phyloP scores from a whole-genome alignment of 495 filamentous ascomycete genomes.

The Neurospora pannonica region DNA sequence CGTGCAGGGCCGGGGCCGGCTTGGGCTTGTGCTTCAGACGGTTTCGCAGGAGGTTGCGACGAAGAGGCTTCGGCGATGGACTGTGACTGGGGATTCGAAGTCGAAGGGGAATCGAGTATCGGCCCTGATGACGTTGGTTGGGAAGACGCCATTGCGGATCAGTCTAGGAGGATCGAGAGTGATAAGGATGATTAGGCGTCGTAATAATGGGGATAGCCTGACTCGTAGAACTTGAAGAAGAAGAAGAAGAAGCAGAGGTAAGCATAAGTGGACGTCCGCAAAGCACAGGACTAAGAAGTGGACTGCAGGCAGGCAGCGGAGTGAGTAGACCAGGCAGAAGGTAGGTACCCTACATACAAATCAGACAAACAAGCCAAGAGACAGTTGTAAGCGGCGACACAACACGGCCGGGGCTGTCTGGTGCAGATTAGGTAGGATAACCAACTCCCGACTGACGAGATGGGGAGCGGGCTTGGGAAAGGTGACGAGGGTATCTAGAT shows the following conservation, averaged over 20 bases:
- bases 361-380: background rate
- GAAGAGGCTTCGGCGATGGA: background rate
- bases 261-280: background rate
- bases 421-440: background rate
- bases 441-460: background rate
- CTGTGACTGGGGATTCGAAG: background rate
- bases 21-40: conserved; percentile 1
- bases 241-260: background rate
- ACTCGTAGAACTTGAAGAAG: background rate
- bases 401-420: background rate
- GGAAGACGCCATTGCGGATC: conserved; percentile 5
- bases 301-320: background rate
- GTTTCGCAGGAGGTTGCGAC: conserved; percentile 1
- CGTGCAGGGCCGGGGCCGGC: background rate
- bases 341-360: conserved; percentile 1
- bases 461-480: background rate
- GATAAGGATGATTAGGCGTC: background rate
- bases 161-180: background rate
- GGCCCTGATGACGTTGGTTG: conserved; percentile 10
- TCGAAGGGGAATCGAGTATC: background rate
- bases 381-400: background rate
- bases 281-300: background rate
- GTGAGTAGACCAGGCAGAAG: background rate
- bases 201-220: background rate
- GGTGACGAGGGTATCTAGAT: background rate